phyloP scores from a whole-genome alignment of 495 filamentous ascomycete genomes.

The Penicillium argentinense region DNA sequence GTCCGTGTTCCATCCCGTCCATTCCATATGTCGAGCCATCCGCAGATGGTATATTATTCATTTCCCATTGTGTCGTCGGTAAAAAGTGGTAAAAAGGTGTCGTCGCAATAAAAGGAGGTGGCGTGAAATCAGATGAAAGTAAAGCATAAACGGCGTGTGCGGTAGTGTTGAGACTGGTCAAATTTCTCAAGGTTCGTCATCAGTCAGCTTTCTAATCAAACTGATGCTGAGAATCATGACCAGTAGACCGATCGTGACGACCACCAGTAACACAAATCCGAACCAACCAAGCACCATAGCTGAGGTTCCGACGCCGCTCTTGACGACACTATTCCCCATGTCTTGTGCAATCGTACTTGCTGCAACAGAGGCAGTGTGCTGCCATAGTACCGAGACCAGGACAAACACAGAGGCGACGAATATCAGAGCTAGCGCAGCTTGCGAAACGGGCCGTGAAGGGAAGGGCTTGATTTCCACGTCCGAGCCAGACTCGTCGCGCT shows the following conservation, averaged over 20 bases:
- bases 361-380: slow-evolving; percentile 91
- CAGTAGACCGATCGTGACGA: slow-evolving; percentile 89
- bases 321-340: slow-evolving; percentile 89
- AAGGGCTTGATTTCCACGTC: slow-evolving; percentile 66
- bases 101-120: slow-evolving; percentile 13
- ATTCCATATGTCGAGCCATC: slow-evolving; percentile 13
- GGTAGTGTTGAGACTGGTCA: neutral
- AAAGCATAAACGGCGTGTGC: slow-evolving; percentile 6
- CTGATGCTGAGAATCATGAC: slow-evolving; percentile 94
- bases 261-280: slow-evolving; percentile 84
- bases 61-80: slow-evolving; percentile 33
- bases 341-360: slow-evolving; percentile 91
- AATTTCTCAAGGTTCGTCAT: slow-evolving; percentile 40
- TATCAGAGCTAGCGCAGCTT: slow-evolving; percentile 65
- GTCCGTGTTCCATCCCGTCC: slow-evolving; percentile 19
- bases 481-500: slow-evolving; percentile 53
- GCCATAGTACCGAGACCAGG: slow-evolving; percentile 68
- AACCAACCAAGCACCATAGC: slow-evolving; percentile 99
- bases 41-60: slow-evolving; percentile 32
- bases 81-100: slow-evolving; percentile 20
- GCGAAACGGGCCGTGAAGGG: slow-evolving; percentile 66
- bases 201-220: slow-evolving; percentile 58
- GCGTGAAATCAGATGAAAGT: slow-evolving; percentile 19
- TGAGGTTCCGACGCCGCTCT: slow-evolving; percentile 82
- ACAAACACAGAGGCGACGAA: slow-evolving; percentile 68